Evolutionary conservation across 306 rosid species (phyloP).

Genomic region (Prunus davidiana): DNA sequence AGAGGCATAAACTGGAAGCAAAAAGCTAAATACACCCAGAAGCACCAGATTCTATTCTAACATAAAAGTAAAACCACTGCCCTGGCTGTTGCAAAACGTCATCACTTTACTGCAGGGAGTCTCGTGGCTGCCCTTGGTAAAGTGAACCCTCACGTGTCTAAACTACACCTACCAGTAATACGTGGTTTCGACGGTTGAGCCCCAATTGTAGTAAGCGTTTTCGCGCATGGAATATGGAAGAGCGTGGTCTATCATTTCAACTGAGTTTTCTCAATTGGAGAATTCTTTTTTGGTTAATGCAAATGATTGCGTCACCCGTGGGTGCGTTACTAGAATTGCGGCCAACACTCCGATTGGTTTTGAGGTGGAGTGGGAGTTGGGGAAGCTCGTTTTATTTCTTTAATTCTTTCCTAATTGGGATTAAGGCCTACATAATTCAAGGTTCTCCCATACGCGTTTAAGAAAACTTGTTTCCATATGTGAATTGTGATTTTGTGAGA

Average conservation of each 20-base stretch:
- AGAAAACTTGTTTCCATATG: not conserved
- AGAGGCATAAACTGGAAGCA: not conserved
- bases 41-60: constrained; percentile 13
- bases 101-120: constrained; percentile 38
- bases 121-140: constrained; percentile 9
- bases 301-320: constrained; percentile 19
- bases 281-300: not conserved
- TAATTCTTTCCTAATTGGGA: not conserved
- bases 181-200: too few species aligned
- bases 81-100: constrained; percentile 32
- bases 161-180: not conserved
- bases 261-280: not conserved
- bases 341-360: constrained; percentile 15
- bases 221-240: constrained; percentile 2
- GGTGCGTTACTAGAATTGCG: constrained; percentile 14
- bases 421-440: not conserved
- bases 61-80: not conserved
- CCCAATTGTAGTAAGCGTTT: not conserved
- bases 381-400: not conserved
- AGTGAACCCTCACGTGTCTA: not conserved
- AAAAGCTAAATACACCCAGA: not conserved
- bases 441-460: constrained; percentile 1
- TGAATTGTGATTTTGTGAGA: not conserved
- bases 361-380: not conserved
- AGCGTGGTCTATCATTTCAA: not conserved